Conservation (phyloP, 75 land plant species). For the Adiantum capillusveneris region DNA sequence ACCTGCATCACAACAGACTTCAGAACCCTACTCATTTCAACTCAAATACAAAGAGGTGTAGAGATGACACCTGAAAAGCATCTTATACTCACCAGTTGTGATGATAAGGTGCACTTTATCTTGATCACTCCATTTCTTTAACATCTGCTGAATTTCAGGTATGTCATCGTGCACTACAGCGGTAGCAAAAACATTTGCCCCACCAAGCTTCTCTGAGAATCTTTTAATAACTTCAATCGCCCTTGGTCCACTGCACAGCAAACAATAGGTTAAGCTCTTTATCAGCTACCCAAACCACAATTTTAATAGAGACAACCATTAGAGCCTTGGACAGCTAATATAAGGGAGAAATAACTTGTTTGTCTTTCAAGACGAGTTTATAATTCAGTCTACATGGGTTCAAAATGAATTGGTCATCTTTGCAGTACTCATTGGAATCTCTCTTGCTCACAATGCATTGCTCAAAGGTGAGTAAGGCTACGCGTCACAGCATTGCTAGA, state of each 20-base stretch:
- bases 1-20: slow-evolving; percentile 41
- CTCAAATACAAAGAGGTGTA: background rate
- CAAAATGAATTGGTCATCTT: no score
- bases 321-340: no score
- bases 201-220: slow-evolving; percentile 72
- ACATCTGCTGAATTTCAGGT: slow-evolving; percentile 44
- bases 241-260: slow-evolving; percentile 74
- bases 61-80: background rate
- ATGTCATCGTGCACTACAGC: slow-evolving; percentile 74
- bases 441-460: no score
- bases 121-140: slow-evolving; percentile 69
- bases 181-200: slow-evolving; percentile 69
- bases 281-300: no score
- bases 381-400: no score
- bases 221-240: slow-evolving; percentile 82
- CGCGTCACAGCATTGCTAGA: no score
- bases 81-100: slow-evolving; percentile 59
- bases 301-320: no score
- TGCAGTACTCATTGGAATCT: no score
- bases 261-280: background rate
- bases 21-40: no score
- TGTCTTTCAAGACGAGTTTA: no score
- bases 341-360: no score
- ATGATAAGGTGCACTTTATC: slow-evolving; percentile 78
- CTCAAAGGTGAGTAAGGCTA: no score